Evolutionary conservation across 2,329 filamentous ascomycete genomes (phyloP).

Genomic region (Ophiostoma sp.): DNA sequence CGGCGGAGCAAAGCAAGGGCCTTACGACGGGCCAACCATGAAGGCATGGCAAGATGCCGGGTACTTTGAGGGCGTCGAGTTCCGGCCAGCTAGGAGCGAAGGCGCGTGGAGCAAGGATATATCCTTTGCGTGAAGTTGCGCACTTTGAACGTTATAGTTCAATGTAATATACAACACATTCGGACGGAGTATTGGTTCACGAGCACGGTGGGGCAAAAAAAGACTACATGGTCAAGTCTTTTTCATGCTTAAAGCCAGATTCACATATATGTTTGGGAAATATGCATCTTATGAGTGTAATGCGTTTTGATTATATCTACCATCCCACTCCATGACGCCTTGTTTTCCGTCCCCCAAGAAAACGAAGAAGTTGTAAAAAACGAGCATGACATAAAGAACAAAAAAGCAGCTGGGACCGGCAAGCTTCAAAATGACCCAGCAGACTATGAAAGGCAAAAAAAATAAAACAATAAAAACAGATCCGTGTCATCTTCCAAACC

Average conservation of each 20-base stretch:
- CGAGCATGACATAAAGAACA: not conserved
- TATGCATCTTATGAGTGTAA: not conserved
- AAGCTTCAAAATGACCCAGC: not conserved
- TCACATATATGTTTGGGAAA: not conserved
- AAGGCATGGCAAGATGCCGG: slow-evolving; percentile 86
- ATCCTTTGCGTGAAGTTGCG: slow-evolving; percentile 32
- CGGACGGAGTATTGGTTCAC: not conserved
- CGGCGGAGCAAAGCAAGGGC: slow-evolving; percentile 75
- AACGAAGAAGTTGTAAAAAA: not conserved
- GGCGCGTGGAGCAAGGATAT: slow-evolving; percentile 54
- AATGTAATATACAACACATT: not conserved
- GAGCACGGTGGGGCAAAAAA: not conserved
- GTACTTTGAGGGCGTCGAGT: slow-evolving; percentile 91
- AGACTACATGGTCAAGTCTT: too few species aligned
- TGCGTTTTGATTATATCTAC: slow-evolving; percentile 1
- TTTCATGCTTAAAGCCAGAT: not conserved
- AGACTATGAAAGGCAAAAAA: slow-evolving; percentile 14
- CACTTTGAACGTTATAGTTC: not conserved
- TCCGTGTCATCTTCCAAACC: slow-evolving; percentile 23
- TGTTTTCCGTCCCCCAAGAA: slow-evolving; percentile 21
- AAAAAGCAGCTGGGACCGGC: not conserved
- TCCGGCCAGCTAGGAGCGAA: slow-evolving; percentile 59
- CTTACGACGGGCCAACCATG: slow-evolving; percentile 85
- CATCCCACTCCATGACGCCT: slow-evolving; percentile 20
- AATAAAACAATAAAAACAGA: slow-evolving; percentile 16